Evolutionary conservation across 495 filamentous ascomycete genomes (phyloP).

Genomic region (Daldinia concentrica): DNA sequence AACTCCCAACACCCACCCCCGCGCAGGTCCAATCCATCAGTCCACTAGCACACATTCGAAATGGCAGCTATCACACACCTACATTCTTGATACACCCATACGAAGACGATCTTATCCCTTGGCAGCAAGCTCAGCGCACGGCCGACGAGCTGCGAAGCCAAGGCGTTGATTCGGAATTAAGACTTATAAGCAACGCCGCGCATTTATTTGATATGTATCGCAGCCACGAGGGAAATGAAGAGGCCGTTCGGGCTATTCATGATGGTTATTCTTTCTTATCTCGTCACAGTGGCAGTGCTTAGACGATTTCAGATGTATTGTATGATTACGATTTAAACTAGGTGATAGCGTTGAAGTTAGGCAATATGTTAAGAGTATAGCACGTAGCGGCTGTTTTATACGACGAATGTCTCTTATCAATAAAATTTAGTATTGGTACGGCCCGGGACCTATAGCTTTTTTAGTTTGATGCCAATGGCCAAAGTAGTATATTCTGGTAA

Average conservation of each 20-base stretch:
- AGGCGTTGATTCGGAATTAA: slow-evolving; percentile 41
- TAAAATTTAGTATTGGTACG: too few species aligned
- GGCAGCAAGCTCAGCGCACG: slow-evolving; percentile 50
- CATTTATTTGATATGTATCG: slow-evolving; percentile 29
- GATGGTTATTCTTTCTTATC: slow-evolving; percentile 20
- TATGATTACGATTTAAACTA: too few species aligned
- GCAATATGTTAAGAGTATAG: too few species aligned
- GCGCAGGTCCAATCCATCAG: slow-evolving; percentile 48
- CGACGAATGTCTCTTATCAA: too few species aligned
- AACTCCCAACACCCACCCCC: slow-evolving; percentile 6
- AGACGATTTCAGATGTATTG: neutral
- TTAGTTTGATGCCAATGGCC: too few species aligned
- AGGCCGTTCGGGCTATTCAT: slow-evolving; percentile 10
- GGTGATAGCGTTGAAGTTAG: too few species aligned
- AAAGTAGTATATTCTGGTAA: too few species aligned
- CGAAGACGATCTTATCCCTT: slow-evolving; percentile 59
- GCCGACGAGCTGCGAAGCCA: slow-evolving; percentile 41
- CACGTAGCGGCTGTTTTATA: too few species aligned
- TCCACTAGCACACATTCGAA: slow-evolving; percentile 51
- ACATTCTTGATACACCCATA: slow-evolving; percentile 60
- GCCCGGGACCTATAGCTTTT: too few species aligned
- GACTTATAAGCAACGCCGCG: slow-evolving; percentile 11
- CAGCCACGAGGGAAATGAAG: slow-evolving; percentile 15
- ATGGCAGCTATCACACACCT: slow-evolving; percentile 51
- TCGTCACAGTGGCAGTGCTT: neutral